Base-by-base conservation (phyloP, 2,329 filamentous ascomycete genomes). In the Calonectria leucothoes region DNA sequence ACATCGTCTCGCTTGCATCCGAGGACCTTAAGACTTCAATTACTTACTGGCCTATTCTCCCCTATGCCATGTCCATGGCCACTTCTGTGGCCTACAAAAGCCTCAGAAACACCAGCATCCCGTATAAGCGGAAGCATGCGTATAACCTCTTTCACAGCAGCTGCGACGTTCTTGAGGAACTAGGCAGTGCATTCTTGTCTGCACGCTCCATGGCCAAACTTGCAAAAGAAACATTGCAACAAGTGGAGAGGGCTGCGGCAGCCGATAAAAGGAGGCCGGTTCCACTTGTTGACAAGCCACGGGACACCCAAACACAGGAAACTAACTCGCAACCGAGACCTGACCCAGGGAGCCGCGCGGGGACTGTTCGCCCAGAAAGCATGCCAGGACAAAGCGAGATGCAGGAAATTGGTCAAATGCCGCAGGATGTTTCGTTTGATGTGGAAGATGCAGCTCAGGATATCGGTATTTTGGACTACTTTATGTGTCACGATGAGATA, bases 21-120 rank as follows among this genome's bases (percentile, higher is more conserved):
- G 59, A 64, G 29, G 67, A 70, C 4, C 45, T 70, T 12, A 55
- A 64, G 42, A 45, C 45, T 1, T 33, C 67, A 2, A 70, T 65
- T 3, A 70, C 59, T 2, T 17, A 42, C 17, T 70, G 67, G 67
- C 55, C 67, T n/a, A 20, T 55, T 12, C 45, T 70, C 17, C 67
- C 67, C 11, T 70, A 70, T n/a, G 67, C 48, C 4, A 61, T 70
- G 12, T 70, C 67, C 6, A 39, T 65, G 67, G 67, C 67, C 7
- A 70, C 57, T 11, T 70, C 67, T 6, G 57, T 70, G 3, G 67
- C 52, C 6, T 70, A 70, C 20, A 63, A 70, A 45, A 70, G 67
- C 29, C 48, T 70, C 20, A 57, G 67, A 51, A 70, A 65, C 45
- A 65, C 39, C 12, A 70, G 3, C 35, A 65, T 70, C 29, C 42